Percentiles rank a stretch among this genome's conserved stretches.
Evolutionary conservation across 2,329 filamentous ascomycete genomes (phyloP).

Genomic region (Ophiocordyceps camponoti-leonardi): DNA sequence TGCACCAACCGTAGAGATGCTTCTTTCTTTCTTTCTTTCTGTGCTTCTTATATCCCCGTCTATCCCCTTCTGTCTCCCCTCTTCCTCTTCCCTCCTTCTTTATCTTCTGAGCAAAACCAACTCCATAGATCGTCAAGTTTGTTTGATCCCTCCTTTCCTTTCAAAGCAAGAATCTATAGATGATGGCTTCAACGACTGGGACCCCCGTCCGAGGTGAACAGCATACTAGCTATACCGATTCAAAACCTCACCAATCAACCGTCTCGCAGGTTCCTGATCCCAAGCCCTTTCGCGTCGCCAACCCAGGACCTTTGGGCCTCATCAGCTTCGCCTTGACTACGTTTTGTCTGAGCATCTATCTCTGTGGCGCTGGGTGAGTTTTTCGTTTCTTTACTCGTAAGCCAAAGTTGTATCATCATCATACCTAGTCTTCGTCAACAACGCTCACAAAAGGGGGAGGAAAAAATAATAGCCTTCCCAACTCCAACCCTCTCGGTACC

Average conservation of each 20-base stretch:
- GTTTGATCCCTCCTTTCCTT: not conserved
- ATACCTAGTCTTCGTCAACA: too few relatives aligned
- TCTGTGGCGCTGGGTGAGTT: slow-evolving; percentile 30
- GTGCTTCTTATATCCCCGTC: too few relatives aligned
- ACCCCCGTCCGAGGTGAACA: not conserved
- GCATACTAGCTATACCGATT: not conserved
- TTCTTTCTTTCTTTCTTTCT: too few relatives aligned
- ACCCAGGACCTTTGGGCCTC: slow-evolving; percentile 42
- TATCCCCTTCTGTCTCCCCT: not conserved
- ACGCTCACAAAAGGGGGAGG: too few relatives aligned
- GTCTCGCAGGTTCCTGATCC: slow-evolving; percentile 18
- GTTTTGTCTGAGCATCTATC: slow-evolving; percentile 35
- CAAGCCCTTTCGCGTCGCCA: slow-evolving; percentile 29
- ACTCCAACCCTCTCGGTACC: slow-evolving; percentile 13
- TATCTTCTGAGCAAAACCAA: not conserved
- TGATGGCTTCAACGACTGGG: not conserved
- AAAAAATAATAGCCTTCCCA: slow-evolving; percentile 11
- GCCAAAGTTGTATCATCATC: too few relatives aligned
- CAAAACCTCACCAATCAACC: slow-evolving; percentile 14
- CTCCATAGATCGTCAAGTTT: not conserved
- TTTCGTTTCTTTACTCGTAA: not conserved
- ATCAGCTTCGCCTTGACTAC: slow-evolving; percentile 50
- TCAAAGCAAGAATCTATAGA: not conserved
- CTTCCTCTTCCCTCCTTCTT: not conserved
- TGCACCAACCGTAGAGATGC: too few relatives aligned